These are phyloP conservation scores for Diplotaxis tenuifolia DNA, from an alignment of 345 rosid genomes.

Conservation along the genomic window DNA sequence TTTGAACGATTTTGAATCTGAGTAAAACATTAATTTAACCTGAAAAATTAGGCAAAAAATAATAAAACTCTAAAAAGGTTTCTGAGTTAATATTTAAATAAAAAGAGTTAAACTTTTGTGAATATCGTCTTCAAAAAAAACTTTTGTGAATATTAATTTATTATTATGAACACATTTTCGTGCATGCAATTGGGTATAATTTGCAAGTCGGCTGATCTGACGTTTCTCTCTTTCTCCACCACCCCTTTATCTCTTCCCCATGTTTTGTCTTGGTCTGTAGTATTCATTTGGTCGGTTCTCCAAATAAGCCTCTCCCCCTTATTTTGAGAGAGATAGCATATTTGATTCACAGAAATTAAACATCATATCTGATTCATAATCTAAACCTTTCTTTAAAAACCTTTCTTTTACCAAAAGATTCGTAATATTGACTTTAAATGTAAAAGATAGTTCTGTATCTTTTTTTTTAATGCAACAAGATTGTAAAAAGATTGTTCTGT, in stretches of 20 bases:
- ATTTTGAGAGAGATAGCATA: background rate
- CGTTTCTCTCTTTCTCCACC: constrained; percentile 15
- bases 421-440: background rate
- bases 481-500: background rate
- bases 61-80: no score
- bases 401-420: background rate
- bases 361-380: background rate
- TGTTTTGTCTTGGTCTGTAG: constrained; percentile 7
- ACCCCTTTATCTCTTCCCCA: background rate
- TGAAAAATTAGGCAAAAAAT: no score
- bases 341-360: background rate
- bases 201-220: constrained; percentile 10
- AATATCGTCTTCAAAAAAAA: background rate
- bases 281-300: background rate
- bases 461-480: no score
- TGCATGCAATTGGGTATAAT: constrained; percentile 9
- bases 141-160: background rate
- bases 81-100: no score
- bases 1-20: background rate
- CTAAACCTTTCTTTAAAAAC: background rate
- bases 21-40: no score
- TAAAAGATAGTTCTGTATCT: no score
- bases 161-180: background rate
- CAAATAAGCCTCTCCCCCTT: background rate
- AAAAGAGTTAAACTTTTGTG: background rate